Conservation (phyloP, 2,329 filamentous ascomycete species). For the Colletotrichum sp. region DNA sequence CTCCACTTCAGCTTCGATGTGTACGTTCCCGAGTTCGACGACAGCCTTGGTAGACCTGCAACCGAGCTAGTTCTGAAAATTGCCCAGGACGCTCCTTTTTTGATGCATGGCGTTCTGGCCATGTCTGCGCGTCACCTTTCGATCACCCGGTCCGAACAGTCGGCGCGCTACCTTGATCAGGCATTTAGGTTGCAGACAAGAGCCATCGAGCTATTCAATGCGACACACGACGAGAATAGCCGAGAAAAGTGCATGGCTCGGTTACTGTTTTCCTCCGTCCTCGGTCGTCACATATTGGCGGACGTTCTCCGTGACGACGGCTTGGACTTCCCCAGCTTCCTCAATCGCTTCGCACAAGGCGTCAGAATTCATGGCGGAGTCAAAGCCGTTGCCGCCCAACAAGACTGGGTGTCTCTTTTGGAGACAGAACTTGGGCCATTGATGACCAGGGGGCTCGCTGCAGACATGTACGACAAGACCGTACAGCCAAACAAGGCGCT, state of each 20-base stretch:
- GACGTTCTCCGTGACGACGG: not conserved
- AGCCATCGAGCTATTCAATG: not conserved
- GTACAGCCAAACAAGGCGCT: not conserved
- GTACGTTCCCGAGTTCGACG: not conserved
- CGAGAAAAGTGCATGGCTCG: not conserved
- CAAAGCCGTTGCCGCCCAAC: not conserved
- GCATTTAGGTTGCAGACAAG: not conserved
- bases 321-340: not conserved
- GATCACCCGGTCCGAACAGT: not conserved
- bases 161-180: not conserved
- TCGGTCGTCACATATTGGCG: not conserved
- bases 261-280: not conserved
- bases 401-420: not conserved
- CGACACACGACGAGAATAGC: not conserved
- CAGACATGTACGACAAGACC: not conserved
- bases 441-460: not conserved
- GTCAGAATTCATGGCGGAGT: not conserved
- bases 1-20: not conserved
- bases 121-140: not conserved
- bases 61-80: not conserved
- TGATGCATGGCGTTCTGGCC: not conserved
- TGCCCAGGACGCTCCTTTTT: not conserved
- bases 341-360: accelerated
- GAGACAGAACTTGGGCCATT: not conserved
- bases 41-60: not conserved